Conservation (phyloP, 495 filamentous ascomycete genomes). For the Cercophora samala region DNA sequence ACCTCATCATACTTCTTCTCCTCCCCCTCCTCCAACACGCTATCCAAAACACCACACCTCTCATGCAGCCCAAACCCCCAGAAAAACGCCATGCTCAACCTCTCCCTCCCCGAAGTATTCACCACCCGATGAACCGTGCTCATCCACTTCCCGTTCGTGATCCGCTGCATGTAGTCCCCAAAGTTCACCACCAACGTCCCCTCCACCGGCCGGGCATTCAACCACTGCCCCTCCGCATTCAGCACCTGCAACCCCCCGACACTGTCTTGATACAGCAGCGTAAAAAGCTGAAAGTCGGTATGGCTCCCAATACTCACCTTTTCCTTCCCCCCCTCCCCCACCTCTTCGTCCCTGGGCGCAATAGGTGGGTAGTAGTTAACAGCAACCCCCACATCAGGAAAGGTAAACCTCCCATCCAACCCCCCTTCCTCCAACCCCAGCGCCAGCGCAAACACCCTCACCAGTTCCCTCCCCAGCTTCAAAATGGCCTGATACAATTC, state of each 20-base stretch:
- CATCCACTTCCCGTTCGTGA: constrained; percentile 59
- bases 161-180: constrained; percentile 62
- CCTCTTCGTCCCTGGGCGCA: neutral
- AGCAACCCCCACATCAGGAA: constrained; percentile 39
- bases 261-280: constrained; percentile 55
- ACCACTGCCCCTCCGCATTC: constrained; percentile 52
- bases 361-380: constrained; percentile 35
- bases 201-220: constrained; percentile 52
- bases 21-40: constrained; percentile 49
- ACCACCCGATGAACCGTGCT: constrained; percentile 61
- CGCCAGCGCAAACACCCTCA: constrained; percentile 47
- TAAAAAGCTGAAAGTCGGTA: constrained; percentile 61
- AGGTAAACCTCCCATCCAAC: constrained; percentile 47
- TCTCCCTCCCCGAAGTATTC: constrained; percentile 44
- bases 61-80: constrained; percentile 49
- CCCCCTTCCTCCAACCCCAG: constrained; percentile 48
- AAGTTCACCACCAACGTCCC: constrained; percentile 66
- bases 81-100: constrained; percentile 61
- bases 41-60: constrained; percentile 49
- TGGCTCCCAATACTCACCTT: constrained; percentile 52
- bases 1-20: constrained; percentile 55
- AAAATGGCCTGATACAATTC: constrained; percentile 47
- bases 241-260: constrained; percentile 55
- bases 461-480: constrained; percentile 44
- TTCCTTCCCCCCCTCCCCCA: neutral